Evolutionary conservation across 805 yeast genomes (phyloP), one percentile per base, ranked within the genome.

Genomic region (Sugiyamaella valdiviana): DNA sequence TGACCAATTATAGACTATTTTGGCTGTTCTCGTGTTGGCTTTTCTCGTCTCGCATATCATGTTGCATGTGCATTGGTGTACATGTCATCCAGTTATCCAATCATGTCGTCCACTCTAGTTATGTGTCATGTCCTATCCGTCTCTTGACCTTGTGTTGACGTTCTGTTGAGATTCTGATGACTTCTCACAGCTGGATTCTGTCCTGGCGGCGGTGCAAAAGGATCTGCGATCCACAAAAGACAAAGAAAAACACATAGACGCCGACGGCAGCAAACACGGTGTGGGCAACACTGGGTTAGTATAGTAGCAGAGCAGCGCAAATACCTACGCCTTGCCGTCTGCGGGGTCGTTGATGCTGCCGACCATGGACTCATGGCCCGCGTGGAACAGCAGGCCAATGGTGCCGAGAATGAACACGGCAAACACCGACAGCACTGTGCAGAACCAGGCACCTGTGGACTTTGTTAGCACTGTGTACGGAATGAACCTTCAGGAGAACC

Each of bases 401-500:
- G 86, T 85, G 9, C 95, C 76, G 42, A 91, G 77, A 49, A 91
- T 93, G 41, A 88, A 83, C 29, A 91, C 81, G 50, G 95, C 99
- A 65, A 91, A 91, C 14, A 93, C 89, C 44, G 97, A 89, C 40
- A 93, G 74, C 38, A 91, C 77, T 40, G 98, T 91, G 66, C 99
- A 91, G 67, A 86, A 88, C 86, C 95, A 91, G 20, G 99, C 98
- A 62, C 86, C 82, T 22, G 81, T 85, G 43, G 93, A 72, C 85
- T 81, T 48, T 15, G 36, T 41, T 26, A 24, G 39, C 9, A n/a
- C n/a, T n/a, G n/a, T 10, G 35, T 9, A 26, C 9, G 9, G 9
- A 26, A 9, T 14, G 14, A 14, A 9, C 9, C 35, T 26, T n/a
- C n/a, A n/a, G n/a, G 15, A 15, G 4, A 2, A 5, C 42, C 19